These are phyloP conservation scores for Odonthalia washingtoniensis DNA, from an alignment of 31 red algal genomes.

Conservation along the genomic window DNA sequence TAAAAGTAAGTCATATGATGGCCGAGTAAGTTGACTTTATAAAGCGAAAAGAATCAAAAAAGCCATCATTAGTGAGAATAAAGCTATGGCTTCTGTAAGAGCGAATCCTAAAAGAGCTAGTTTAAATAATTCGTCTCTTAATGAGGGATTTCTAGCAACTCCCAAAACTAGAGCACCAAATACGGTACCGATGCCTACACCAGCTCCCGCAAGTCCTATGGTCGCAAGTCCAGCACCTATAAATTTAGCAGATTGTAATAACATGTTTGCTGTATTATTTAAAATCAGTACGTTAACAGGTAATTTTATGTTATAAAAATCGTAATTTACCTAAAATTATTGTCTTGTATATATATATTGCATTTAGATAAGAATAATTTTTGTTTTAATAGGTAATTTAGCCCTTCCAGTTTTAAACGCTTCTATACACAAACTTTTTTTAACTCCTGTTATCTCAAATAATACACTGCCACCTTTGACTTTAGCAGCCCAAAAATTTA, in stretches of 20 bases:
- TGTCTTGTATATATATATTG: no score
- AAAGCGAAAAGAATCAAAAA: conserved; percentile 40
- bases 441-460: conserved; percentile 6
- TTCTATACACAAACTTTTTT: background rate
- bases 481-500: conserved; percentile 5
- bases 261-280: no score
- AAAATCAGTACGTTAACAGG: no score
- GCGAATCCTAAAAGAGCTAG: conserved; percentile 42
- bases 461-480: conserved; percentile 1
- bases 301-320: no score
- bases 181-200: conserved; percentile 35
- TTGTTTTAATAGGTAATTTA: conserved; percentile 42
- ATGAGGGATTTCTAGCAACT: conserved; percentile 25
- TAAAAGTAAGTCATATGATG: no score
- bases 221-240: background rate
- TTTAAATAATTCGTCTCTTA: conserved; percentile 44
- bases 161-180: conserved; percentile 30
- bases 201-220: conserved; percentile 15
- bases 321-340: no score
- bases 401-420: conserved; percentile 38
- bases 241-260: conserved; percentile 11
- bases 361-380: no score
- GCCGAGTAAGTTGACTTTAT: background rate
- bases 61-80: conserved; percentile 43
- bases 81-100: conserved; percentile 39